Evolutionary conservation across 1,284 basidiomycete genomes (phyloP), one percentile per base, ranked within the genome.

Genomic region (Cryptococcus sp.): DNA sequence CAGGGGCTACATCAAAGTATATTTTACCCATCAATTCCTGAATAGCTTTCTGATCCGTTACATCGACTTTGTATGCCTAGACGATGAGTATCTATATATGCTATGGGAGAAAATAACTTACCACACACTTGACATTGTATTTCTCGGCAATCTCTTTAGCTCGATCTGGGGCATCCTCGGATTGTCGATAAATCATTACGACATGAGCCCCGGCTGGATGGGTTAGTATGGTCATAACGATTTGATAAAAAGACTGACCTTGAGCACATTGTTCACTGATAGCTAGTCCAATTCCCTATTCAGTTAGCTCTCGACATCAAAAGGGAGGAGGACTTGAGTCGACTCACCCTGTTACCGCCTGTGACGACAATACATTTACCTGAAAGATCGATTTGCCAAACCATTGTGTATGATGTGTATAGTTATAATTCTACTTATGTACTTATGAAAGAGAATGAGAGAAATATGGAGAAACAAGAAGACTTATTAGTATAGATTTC

Each of bases 331-430:
- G 23, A 10, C 47, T 45, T 10, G 32, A 15, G 30, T 5, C 33
- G 1, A 61, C 62, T 51, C 34, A 62, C 64, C 42, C 66, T 44
- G 51, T 68, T 69, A 4, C 69, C 67, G 44, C 69, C 69, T 6
- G 66, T 67, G 34, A 71, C 66, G 54, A 71, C 65, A 47, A 69
- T 67, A 50, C 59, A 59, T 53, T 70, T 68, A 11, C 62, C 64
- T 8, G 60, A 61, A n/a, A 67, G 54, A 46, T 67, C 65, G 41
- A 67, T 56, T 49, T 61, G 56, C 65, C 65, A 65, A 32, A 63
- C 60, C 61, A 65, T 67, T 15, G 46, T 53, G 23, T 13, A 35
- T 23, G 23, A 23, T 23, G 23, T 23, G 23, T 23, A 23, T 23
- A 23, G 23, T 23, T 23, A 23, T 23, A 23, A 23, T 2, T 23